Evolutionary conservation across 2,329 filamentous ascomycete genomes (phyloP).

Genomic region (Ophiocordyceps camponoti-saundersi): DNA sequence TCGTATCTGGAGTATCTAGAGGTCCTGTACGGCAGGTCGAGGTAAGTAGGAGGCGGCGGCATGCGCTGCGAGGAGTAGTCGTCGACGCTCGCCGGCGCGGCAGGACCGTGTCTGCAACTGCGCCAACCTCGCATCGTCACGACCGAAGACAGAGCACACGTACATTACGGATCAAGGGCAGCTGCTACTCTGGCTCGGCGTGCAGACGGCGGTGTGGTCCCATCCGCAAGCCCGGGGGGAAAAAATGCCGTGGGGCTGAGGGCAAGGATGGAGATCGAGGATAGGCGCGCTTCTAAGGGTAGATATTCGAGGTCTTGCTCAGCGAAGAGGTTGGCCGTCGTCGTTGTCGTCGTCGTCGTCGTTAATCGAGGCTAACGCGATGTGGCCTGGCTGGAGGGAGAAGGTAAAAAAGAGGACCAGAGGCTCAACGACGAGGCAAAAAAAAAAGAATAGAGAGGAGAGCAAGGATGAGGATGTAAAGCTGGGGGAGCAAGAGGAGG

Average conservation of each 20-base stretch:
- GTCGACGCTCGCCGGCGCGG: background rate
- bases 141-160: slow-evolving; percentile 1
- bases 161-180: slow-evolving; percentile 9
- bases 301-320: background rate
- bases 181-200: slow-evolving; percentile 5
- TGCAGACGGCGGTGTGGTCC: slow-evolving; percentile 2
- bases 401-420: too few species aligned
- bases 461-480: background rate
- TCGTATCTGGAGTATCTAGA: slow-evolving; percentile 46
- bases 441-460: background rate
- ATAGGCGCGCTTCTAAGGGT: background rate
- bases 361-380: background rate
- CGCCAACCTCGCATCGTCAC: slow-evolving; percentile 1
- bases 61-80: background rate
- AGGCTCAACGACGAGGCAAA: too few species aligned
- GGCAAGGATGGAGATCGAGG: background rate
- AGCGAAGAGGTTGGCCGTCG: too few species aligned
- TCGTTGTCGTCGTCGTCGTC: background rate
- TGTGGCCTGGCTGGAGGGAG: background rate
- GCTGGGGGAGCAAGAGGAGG: background rate
- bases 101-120: background rate
- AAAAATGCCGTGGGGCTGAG: background rate
- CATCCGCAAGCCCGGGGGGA: slow-evolving; percentile 4
- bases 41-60: slow-evolving; percentile 1
- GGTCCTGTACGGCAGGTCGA: slow-evolving; percentile 18